Evolutionary conservation across 108 stramenopile species (phyloP), one percentile per base, ranked within the genome.

Genomic region (Fragilariopsis cylindrus): DNA sequence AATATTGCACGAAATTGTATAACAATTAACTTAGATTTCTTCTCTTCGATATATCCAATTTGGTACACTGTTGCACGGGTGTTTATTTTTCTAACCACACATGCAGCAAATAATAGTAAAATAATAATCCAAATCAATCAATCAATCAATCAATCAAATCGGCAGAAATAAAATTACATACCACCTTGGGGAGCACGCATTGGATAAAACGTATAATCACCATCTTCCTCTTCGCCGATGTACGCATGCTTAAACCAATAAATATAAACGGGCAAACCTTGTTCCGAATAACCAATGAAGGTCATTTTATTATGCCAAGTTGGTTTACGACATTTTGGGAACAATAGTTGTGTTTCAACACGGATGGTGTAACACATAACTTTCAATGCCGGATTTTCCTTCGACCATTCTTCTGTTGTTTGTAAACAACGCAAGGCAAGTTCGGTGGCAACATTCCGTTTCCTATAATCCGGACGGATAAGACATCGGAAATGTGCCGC

Each of bases 271-370:
- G 62, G 62, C 7, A 45, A 47, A 8, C 62, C 62, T 11, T 63
- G 43, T 63, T 43, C 15, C 45, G 62, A 63, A 63, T 63, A 63
- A 44, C 62, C 62, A 12, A 63, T 63, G 42, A 63, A 63, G 42
- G 21, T 63, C 62, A 63, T 9, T 44, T 63, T 63, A n/a, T 63
- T 43, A 15, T 63, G 43, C 62, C 62, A 63, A 63, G 46, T 44
- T n/a, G 62, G 62, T n/a, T 63, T 9, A 45, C 45, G 46, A 44
- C 42, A 43, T 63, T 63, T 63, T 44, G 46, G 9, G n/a, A 45
- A 6, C 13, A 63, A 63, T 18, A 45, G 3, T 43, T 41, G 62
- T n/a, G 62, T 63, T 63, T 63, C 62, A n/a, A 63, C 62, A 15
- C 62, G 62, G 5, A 63, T 63, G 62, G 43, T 13, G 46, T 45